A percentile compares a stretch with the other conserved stretches of the same genome.
Conservation (phyloP, 2,329 filamentous ascomycete genomes). For the Colletotrichum trifolii region DNA sequence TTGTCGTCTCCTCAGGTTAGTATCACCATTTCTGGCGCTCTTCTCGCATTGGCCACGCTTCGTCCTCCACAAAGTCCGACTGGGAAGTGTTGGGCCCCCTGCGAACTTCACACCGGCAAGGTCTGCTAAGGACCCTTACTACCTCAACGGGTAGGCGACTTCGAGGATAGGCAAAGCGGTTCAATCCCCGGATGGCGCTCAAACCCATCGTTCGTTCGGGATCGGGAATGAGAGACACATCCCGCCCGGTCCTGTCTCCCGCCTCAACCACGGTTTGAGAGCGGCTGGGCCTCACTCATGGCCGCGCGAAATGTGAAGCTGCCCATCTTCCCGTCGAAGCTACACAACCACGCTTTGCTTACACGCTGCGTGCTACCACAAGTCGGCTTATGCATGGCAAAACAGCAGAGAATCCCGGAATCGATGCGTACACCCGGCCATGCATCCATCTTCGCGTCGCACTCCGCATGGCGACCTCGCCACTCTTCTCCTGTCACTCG, state of each 20-base stretch:
- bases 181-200: not conserved
- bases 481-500: conserved; percentile 46
- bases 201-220: conserved; percentile 4
- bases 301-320: conserved; percentile 25
- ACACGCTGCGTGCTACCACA: conserved; percentile 46
- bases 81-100: too few relatives aligned
- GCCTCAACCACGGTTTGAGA: conserved; percentile 17
- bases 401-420: conserved; percentile 46
- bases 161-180: not conserved
- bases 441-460: conserved; percentile 40
- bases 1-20: conserved; percentile 31
- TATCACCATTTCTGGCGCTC: conserved; percentile 7
- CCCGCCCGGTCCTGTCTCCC: conserved; percentile 2
- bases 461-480: conserved; percentile 38
- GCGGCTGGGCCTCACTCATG: conserved; percentile 38
- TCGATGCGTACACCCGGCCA: conserved; percentile 49
- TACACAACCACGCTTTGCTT: conserved; percentile 41
- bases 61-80: too few relatives aligned
- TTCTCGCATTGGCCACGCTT: too few relatives aligned
- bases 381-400: conserved; percentile 43
- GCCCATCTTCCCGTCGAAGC: conserved; percentile 24
- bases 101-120: too few relatives aligned
- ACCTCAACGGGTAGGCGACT: not conserved
- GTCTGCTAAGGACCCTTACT: conserved; percentile 1
- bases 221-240: conserved; percentile 1